Conservation (phyloP, 2,329 filamentous ascomycete genomes). For the Rutstroemia sp. region DNA sequence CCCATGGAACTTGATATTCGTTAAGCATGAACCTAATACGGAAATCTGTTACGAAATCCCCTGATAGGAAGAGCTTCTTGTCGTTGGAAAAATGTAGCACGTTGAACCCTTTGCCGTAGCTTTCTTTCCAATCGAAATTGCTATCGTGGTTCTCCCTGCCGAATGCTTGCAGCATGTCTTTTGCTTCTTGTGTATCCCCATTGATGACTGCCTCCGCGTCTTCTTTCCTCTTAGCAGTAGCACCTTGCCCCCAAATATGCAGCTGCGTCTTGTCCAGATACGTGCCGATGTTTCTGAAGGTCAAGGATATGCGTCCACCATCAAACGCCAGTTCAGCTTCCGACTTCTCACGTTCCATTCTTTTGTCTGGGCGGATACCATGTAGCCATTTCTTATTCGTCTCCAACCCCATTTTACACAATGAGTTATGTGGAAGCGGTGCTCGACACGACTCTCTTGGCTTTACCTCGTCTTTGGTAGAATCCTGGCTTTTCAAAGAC, state of each 20-base stretch:
- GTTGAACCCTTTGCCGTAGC: constrained; percentile 78
- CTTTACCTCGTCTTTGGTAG: constrained; percentile 15
- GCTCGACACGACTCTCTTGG: constrained; percentile 45
- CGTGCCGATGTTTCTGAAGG: constrained; percentile 83
- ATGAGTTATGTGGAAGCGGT: constrained; percentile 76
- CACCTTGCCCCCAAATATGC: constrained; percentile 88
- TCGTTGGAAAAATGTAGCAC: constrained; percentile 56
- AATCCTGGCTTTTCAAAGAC: constrained; percentile 33
- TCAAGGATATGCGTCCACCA: constrained; percentile 81
- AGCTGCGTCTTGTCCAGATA: constrained; percentile 60
- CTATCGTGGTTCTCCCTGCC: constrained; percentile 72
- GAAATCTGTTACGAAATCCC: constrained; percentile 41
- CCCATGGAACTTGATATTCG: constrained; percentile 38
- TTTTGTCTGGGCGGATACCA: constrained; percentile 83
- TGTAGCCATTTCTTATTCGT: constrained; percentile 90
- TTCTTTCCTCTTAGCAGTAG: constrained; percentile 56
- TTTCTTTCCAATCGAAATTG: constrained; percentile 64
- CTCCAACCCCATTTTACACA: constrained; percentile 71
- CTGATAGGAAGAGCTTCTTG: constrained; percentile 39
- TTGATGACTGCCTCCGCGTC: constrained; percentile 60
- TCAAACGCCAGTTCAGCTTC: constrained; percentile 62
- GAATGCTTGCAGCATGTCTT: constrained; percentile 70
- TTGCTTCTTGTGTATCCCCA: constrained; percentile 57
- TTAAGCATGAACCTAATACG: constrained; percentile 44
- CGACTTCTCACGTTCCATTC: constrained; percentile 59